A percentile compares a stretch with the other conserved stretches of the same genome.
Evolutionary conservation across 2,329 filamentous ascomycete species (phyloP).

Genomic region (Xylaria arbuscula): DNA sequence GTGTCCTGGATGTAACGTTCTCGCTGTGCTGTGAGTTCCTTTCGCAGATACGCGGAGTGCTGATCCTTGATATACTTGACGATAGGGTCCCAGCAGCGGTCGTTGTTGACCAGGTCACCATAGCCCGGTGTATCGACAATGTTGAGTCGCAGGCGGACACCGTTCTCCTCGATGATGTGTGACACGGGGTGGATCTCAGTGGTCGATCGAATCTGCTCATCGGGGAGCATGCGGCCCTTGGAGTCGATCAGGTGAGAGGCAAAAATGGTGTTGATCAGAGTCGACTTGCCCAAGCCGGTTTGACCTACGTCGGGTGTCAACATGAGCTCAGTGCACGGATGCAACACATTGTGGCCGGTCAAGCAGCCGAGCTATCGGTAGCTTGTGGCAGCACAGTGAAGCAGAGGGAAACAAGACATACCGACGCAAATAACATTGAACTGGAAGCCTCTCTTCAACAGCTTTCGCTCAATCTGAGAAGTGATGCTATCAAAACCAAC

Average conservation of each 20-base stretch:
- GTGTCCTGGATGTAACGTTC: conserved; percentile 99
- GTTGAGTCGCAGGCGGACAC: conserved; percentile 95
- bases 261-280: conserved; percentile 99
- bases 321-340: conserved; percentile 45
- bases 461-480: conserved; percentile 98
- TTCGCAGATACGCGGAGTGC: conserved; percentile 98
- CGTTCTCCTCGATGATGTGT: conserved; percentile 99
- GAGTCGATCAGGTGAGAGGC: conserved; percentile 99
- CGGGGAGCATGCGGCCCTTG: conserved; percentile 92
- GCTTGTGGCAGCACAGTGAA: conserved; percentile 1
- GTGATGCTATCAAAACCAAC: conserved; percentile 99
- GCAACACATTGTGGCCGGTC: conserved; percentile 3
- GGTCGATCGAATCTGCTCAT: conserved; percentile 92
- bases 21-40: conserved; percentile 98
- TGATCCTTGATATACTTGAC: conserved; percentile 99
- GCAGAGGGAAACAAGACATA: conserved; percentile 63
- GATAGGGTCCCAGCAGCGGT: conserved; percentile 99
- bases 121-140: conserved; percentile 99
- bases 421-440: conserved; percentile 99
- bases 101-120: conserved; percentile 99
- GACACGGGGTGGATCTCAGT: conserved; percentile 98
- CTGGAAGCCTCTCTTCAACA: conserved; percentile 99
- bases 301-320: conserved; percentile 73
- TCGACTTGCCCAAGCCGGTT: conserved; percentile 98
- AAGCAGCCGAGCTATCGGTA: conserved; percentile 13